phyloP scores from a whole-genome alignment of 1,139 yeast species.

The Nadsonia commutata region DNA sequence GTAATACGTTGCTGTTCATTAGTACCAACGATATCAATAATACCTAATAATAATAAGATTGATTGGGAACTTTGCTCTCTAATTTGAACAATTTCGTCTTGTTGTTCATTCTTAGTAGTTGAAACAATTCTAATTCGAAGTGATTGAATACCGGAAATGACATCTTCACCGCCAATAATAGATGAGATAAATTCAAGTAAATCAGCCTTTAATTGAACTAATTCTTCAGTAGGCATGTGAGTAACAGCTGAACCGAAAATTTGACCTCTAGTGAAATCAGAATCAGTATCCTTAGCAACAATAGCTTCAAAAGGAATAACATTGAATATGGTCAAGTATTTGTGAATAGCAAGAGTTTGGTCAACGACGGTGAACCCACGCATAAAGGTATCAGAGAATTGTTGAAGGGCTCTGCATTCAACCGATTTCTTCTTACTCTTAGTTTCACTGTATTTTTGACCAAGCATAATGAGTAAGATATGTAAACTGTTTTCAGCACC shows the following conservation, averaged over 20 bases:
- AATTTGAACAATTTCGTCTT: constrained; percentile 7
- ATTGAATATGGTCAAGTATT: constrained; percentile 30
- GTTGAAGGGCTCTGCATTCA: constrained; percentile 53
- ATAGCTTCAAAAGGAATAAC: constrained; percentile 18
- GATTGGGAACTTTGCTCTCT: not conserved
- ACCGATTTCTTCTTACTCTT: constrained; percentile 40
- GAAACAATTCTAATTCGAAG: constrained; percentile 16
- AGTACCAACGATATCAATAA: constrained; percentile 1
- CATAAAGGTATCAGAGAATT: constrained; percentile 57
- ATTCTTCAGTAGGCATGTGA: constrained; percentile 35
- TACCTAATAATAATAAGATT: not conserved
- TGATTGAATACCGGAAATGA: constrained; percentile 18
- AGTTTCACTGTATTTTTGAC: constrained; percentile 55
- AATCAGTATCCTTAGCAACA: constrained; percentile 27
- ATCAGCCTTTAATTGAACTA: constrained; percentile 34
- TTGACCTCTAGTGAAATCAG: constrained; percentile 33
- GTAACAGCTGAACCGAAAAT: constrained; percentile 50
- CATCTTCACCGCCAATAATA: constrained; percentile 17
- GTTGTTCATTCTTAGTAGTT: constrained; percentile 7
- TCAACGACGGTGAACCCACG: constrained; percentile 52
- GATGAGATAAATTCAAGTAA: constrained; percentile 31
- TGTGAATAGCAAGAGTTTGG: constrained; percentile 46
- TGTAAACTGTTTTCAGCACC: constrained; percentile 57
- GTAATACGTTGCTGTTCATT: not conserved
- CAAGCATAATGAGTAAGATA: constrained; percentile 60